Evolutionary conservation across 108 stramenopile species (phyloP).

Genomic region (Pseudonitzschia delicatissima): DNA sequence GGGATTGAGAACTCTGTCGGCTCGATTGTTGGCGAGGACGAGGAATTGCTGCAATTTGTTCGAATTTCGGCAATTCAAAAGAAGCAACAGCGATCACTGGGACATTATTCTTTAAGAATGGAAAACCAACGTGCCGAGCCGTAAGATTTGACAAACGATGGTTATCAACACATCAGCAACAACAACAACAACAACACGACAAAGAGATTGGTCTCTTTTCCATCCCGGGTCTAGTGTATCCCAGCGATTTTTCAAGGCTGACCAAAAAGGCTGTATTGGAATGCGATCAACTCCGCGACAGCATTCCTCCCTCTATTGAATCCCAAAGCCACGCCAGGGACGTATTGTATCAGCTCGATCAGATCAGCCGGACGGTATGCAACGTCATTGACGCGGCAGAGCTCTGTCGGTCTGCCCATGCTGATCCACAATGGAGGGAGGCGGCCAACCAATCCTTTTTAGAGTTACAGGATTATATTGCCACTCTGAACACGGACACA

Average conservation of each 20-base stretch:
- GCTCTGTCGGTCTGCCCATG: slow-evolving; percentile 87
- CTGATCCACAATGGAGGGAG: slow-evolving; percentile 60
- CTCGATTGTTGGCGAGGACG: no score
- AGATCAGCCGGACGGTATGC: slow-evolving; percentile 86
- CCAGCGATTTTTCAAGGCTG: slow-evolving; percentile 60
- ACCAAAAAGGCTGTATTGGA: slow-evolving; percentile 55
- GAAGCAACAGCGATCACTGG: no score
- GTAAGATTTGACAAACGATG: background rate
- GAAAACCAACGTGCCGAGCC: no score
- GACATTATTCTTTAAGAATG: no score
- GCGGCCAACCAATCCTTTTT: slow-evolving; percentile 77
- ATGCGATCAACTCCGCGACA: slow-evolving; percentile 56
- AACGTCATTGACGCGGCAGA: slow-evolving; percentile 96
- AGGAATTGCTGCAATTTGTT: no score
- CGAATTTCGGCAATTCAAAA: no score
- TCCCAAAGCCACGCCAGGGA: slow-evolving; percentile 41
- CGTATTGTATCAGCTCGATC: slow-evolving; percentile 74
- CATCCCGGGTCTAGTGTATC: slow-evolving; percentile 50
- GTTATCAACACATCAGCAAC: background rate
- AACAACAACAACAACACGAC: slow-evolving; percentile 4
- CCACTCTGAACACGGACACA: slow-evolving; percentile 80
- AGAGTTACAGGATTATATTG: slow-evolving; percentile 82
- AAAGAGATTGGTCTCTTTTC: slow-evolving; percentile 57
- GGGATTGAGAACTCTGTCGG: no score
- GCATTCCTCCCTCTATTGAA: slow-evolving; percentile 7